phyloP scores from a whole-genome alignment of 768 basidiomycete species.

The Candolleomyces aberdarensis region DNA sequence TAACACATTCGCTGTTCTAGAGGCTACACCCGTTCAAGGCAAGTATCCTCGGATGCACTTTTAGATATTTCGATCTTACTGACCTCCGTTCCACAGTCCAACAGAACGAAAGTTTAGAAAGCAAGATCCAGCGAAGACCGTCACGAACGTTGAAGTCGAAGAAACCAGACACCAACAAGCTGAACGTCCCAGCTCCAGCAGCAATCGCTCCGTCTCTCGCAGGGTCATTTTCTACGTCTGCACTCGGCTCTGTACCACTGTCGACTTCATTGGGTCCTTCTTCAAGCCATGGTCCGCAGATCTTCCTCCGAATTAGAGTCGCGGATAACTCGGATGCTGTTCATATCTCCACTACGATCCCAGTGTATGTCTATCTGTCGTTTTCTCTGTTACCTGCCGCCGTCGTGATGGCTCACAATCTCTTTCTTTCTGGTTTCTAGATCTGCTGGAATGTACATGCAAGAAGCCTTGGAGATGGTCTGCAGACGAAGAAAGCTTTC shows the following conservation, averaged over 20 bases:
- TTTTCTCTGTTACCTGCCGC: neutral
- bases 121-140: constrained; percentile 78
- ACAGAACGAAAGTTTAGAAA: constrained; percentile 80
- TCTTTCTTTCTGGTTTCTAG: constrained; percentile 30
- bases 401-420: neutral
- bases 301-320: constrained; percentile 80
- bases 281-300: constrained; percentile 72
- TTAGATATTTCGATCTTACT: constrained; percentile 24
- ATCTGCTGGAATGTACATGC: constrained; percentile 93
- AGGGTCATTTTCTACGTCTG: constrained; percentile 33
- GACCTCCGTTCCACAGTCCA: constrained; percentile 38
- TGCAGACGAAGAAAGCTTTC: constrained; percentile 66
- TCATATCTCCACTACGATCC: constrained; percentile 86
- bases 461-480: constrained; percentile 87
- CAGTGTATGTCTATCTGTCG: constrained; percentile 60
- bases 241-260: constrained; percentile 41
- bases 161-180: constrained; percentile 43
- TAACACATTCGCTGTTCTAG: constrained; percentile 84
- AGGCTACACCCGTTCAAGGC: constrained; percentile 73
- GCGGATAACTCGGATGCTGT: constrained; percentile 79
- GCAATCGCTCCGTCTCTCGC: constrained; percentile 44
- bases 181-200: constrained; percentile 39
- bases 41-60: constrained; percentile 15
- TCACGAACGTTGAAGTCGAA: constrained; percentile 65
- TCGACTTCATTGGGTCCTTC: constrained; percentile 70